Evolutionary conservation across 2,329 filamentous ascomycete species (phyloP).

Genomic region (Scedosporium minutisporum): DNA sequence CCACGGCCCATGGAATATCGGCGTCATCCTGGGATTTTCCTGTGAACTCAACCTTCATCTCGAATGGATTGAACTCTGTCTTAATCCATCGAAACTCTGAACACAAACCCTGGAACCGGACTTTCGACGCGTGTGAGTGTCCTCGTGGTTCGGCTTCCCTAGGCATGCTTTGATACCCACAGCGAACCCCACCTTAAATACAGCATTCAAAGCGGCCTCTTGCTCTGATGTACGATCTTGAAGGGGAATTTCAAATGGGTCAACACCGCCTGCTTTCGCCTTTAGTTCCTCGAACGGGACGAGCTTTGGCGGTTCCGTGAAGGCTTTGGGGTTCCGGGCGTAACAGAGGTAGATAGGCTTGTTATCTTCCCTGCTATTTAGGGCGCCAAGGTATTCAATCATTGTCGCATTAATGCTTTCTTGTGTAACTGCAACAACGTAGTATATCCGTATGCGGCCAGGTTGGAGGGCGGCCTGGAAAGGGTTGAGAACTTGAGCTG

Average conservation of each 20-base stretch:
- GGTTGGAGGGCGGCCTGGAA: not conserved
- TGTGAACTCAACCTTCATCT: not conserved
- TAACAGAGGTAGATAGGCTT: not conserved
- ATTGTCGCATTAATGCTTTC: not conserved
- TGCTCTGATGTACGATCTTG: not conserved
- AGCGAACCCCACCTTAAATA: not conserved
- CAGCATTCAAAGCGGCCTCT: not conserved
- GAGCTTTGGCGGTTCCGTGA: not conserved
- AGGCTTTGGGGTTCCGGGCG: not conserved
- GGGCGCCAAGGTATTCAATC: not conserved
- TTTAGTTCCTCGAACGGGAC: not conserved
- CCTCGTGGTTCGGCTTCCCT: not conserved
- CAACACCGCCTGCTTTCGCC: not conserved
- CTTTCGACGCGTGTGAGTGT: not conserved
- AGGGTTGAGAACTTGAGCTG: not conserved
- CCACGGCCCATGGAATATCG: not conserved
- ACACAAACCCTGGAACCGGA: not conserved
- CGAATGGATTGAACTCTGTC: not conserved
- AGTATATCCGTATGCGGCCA: not conserved
- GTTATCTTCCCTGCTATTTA: not conserved
- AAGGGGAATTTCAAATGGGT: not conserved
- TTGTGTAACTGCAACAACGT: not conserved
- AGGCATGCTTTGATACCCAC: not conserved
- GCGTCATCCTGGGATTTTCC: not conserved
- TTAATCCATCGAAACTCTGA: not conserved